These are phyloP conservation scores for Irpex rosettiformis DNA, from an alignment of 1,284 basidiomycete genomes.

Conservation along the genomic window DNA sequence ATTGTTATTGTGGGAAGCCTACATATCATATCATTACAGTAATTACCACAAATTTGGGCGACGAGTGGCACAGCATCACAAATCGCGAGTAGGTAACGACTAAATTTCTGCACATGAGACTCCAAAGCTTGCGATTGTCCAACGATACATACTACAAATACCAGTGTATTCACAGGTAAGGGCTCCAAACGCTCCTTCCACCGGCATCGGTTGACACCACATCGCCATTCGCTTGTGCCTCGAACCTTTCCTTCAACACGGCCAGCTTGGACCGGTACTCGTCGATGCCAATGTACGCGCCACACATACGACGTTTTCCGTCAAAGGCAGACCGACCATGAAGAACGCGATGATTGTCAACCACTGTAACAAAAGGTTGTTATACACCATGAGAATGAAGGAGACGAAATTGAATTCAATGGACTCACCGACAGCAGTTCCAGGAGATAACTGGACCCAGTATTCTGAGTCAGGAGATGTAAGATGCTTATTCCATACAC, in stretches of 20 bases:
- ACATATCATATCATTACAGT: no score
- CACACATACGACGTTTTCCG: slow-evolving; percentile 90
- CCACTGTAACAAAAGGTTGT: slow-evolving; percentile 44
- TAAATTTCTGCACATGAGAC: no score
- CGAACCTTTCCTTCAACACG: slow-evolving; percentile 60
- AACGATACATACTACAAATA: no score
- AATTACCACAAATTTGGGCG: no score
- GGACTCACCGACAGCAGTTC: slow-evolving; percentile 78
- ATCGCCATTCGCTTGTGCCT: slow-evolving; percentile 18
- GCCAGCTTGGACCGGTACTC: slow-evolving; percentile 80
- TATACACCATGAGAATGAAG: neutral
- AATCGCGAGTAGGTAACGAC: no score
- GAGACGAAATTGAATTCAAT: neutral
- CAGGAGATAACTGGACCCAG: slow-evolving; percentile 86
- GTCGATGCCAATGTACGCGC: slow-evolving; percentile 91
- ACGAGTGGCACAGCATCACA: neutral
- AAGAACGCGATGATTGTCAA: slow-evolving; percentile 93
- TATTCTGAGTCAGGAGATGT: slow-evolving; percentile 84
- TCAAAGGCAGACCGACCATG: slow-evolving; percentile 91
- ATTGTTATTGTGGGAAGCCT: no score
- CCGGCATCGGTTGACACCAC: slow-evolving; percentile 15
- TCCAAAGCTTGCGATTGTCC: no score
- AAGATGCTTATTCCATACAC: slow-evolving; percentile 75
- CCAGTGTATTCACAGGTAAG: slow-evolving; percentile 27
- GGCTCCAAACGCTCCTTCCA: slow-evolving; percentile 35